A percentile compares a stretch with the other conserved stretches of the same genome.
These are phyloP conservation scores for Fraxinus ornus DNA, from an alignment of 305 asterid species.

Conservation along the genomic window DNA sequence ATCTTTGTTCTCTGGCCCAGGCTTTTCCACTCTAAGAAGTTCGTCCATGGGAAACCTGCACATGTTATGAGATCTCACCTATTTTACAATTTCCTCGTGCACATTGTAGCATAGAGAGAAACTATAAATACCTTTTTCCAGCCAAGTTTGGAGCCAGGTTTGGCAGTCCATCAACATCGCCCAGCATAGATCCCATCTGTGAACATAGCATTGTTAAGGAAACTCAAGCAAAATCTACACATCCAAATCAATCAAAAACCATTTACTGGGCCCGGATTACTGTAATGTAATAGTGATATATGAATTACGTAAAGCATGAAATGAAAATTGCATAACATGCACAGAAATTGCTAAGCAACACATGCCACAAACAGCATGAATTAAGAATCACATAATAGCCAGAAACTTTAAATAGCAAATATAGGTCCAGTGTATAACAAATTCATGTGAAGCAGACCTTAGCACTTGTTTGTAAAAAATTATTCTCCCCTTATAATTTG, in stretches of 20 bases:
- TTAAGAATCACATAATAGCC: not conserved
- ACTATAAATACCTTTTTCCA: constrained; percentile 44
- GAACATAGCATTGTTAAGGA: not conserved
- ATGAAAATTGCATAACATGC: not conserved
- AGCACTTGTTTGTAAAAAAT: not conserved
- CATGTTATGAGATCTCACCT: constrained; percentile 1
- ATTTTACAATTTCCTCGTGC: not conserved
- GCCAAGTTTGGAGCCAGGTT: constrained; percentile 32
- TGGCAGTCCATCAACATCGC: constrained; percentile 30
- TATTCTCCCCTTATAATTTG: not conserved
- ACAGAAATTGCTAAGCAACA: not conserved
- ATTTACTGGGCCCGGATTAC: not conserved
- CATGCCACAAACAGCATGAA: not conserved
- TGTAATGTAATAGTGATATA: not conserved
- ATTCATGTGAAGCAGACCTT: not conserved
- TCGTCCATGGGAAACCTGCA: constrained; percentile 64
- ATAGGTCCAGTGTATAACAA: not conserved
- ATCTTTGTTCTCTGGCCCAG: constrained; percentile 59
- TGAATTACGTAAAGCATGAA: not conserved
- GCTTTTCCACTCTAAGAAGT: constrained; percentile 41
- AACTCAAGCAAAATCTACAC: not conserved
- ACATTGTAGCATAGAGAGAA: not conserved
- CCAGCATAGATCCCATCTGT: constrained; percentile 55
- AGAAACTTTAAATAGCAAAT: not conserved
- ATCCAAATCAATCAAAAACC: not conserved